phyloP scores from a whole-genome alignment of 495 filamentous ascomycete species.

The Evernia prunastri region DNA sequence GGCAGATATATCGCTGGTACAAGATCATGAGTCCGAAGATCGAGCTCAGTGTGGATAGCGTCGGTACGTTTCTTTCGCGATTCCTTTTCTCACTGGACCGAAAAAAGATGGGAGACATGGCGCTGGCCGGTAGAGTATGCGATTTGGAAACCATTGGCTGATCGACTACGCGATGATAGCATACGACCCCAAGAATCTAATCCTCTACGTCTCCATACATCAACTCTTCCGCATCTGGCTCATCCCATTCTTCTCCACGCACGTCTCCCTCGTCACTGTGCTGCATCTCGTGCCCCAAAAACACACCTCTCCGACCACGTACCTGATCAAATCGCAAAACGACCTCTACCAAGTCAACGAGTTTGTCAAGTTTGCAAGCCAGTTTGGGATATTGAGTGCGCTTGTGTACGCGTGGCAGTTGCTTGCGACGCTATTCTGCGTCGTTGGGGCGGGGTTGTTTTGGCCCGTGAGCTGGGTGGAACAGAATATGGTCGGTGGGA shows the following conservation, averaged over 20 bases:
- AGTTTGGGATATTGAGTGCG: slow-evolving; percentile 40
- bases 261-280: slow-evolving; percentile 66
- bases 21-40: slow-evolving; percentile 75
- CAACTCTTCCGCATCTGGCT: slow-evolving; percentile 74
- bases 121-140: no score
- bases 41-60: slow-evolving; percentile 57
- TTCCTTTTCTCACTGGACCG: not conserved
- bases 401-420: slow-evolving; percentile 53
- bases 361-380: slow-evolving; percentile 60
- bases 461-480: slow-evolving; percentile 50
- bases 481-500: slow-evolving; percentile 32
- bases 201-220: slow-evolving; percentile 61
- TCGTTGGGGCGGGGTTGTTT: slow-evolving; percentile 46
- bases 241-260: slow-evolving; percentile 56
- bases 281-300: slow-evolving; percentile 44
- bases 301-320: slow-evolving; percentile 28
- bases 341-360: slow-evolving; percentile 79
- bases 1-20: slow-evolving; percentile 77
- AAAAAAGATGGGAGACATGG: no score
- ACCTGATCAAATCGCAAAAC: slow-evolving; percentile 68
- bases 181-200: slow-evolving; percentile 56
- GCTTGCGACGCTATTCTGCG: slow-evolving; percentile 55
- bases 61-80: slow-evolving; percentile 47
- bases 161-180: slow-evolving; percentile 37
- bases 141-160: not conserved